These are phyloP conservation scores for Fusarium cicatricum DNA, from an alignment of 2,329 filamentous ascomycete species.

Conservation along the genomic window DNA sequence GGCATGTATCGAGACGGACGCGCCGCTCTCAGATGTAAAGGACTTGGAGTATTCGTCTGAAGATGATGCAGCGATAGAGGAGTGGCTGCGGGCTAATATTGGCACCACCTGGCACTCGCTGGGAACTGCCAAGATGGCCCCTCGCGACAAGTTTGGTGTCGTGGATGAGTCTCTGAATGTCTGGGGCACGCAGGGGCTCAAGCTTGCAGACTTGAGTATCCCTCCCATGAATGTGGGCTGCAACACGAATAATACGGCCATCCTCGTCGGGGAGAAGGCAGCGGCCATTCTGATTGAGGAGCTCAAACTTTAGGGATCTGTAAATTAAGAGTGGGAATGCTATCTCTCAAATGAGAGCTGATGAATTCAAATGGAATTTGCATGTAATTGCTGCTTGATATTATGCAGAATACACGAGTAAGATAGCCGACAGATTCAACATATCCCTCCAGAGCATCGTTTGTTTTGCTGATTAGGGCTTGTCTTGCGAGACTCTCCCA, in stretches of 20 bases:
- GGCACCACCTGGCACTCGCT: constrained; percentile 57
- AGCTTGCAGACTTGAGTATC: constrained; percentile 52
- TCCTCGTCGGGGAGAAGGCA: constrained; percentile 58
- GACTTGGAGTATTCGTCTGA: constrained; percentile 59
- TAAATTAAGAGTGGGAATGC: not conserved
- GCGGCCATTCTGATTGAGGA: constrained; percentile 53
- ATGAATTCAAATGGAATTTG: no score
- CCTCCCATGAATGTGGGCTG: constrained; percentile 52
- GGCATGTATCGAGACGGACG: constrained; percentile 56
- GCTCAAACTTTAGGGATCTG: constrained; percentile 31
- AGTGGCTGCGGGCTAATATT: constrained; percentile 52
- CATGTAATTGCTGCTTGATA: no score
- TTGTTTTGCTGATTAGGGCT: no score
- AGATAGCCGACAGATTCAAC: no score
- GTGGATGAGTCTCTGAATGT: constrained; percentile 49
- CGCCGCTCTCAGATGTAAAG: constrained; percentile 41
- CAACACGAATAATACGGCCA: constrained; percentile 59
- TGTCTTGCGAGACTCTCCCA: no score
- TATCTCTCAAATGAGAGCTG: no score
- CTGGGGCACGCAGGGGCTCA: constrained; percentile 52
- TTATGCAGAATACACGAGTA: no score
- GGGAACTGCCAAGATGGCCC: constrained; percentile 57
- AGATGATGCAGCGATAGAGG: constrained; percentile 59
- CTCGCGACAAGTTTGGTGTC: constrained; percentile 51
- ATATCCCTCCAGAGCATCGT: no score